Percentiles rank a stretch among this genome's conserved stretches.
phyloP scores from a whole-genome alignment of 2,329 filamentous ascomycete species.

The Nemania sp. region DNA sequence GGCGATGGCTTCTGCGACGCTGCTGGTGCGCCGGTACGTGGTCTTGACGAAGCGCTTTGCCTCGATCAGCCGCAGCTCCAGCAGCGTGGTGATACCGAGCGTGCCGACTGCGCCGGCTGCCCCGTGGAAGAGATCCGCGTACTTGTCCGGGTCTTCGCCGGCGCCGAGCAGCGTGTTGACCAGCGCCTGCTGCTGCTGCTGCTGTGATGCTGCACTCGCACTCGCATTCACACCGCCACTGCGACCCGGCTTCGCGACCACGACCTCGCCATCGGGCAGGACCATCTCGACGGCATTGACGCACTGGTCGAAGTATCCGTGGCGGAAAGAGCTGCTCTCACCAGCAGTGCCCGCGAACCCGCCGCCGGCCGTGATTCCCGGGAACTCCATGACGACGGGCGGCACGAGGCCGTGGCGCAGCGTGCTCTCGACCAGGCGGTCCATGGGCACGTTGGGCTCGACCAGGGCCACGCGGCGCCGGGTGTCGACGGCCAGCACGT shows the following conservation, averaged over 20 bases:
- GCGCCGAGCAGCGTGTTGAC: conserved; percentile 16
- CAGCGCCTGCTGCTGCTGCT: neutral
- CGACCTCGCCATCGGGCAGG: conserved; percentile 66
- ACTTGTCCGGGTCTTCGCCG: conserved; percentile 25
- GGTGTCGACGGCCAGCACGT: conserved; percentile 66
- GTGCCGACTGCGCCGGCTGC: conserved; percentile 70
- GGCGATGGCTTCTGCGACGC: conserved; percentile 51
- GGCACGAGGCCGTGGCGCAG: conserved; percentile 68
- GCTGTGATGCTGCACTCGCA: neutral
- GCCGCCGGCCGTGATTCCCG: conserved; percentile 73
- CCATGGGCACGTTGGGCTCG: conserved; percentile 78
- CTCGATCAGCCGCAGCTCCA: conserved; percentile 65
- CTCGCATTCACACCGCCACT: neutral
- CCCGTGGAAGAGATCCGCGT: conserved; percentile 63
- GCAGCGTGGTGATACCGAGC: conserved; percentile 66
- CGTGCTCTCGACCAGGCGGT: conserved; percentile 67
- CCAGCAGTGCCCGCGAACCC: conserved; percentile 72
- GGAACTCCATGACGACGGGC: conserved; percentile 76
- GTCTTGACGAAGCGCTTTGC: conserved; percentile 65
- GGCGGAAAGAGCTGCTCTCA: conserved; percentile 69
- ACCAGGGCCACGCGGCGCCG: conserved; percentile 63
- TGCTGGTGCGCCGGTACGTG: conserved; percentile 60
- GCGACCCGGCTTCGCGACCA: conserved; percentile 49
- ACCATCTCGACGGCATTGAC: conserved; percentile 69
- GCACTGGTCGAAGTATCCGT: conserved; percentile 72